phyloP scores from a whole-genome alignment of 768 basidiomycete genomes.

The Lactarius sp. region DNA sequence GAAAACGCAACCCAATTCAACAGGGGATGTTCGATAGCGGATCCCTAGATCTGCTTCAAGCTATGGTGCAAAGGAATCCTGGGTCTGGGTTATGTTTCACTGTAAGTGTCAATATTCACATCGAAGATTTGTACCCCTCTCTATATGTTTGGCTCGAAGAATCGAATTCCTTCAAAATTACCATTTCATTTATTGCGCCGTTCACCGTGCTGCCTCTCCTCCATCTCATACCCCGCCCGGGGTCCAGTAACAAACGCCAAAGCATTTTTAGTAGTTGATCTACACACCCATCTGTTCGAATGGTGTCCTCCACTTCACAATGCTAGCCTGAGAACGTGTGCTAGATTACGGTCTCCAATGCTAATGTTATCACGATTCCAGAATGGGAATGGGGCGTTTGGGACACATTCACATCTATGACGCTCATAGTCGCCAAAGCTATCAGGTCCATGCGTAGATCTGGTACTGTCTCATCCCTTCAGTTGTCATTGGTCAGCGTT shows the following conservation, averaged over 20 bases:
- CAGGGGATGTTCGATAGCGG: constrained; percentile 19
- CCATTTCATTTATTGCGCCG: constrained; percentile 8
- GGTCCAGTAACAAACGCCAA: background rate
- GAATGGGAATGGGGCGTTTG: too few species aligned
- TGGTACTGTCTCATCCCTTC: constrained; percentile 49
- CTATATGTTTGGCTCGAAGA: constrained; percentile 20
- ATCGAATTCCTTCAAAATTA: constrained; percentile 13
- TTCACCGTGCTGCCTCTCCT: constrained; percentile 14
- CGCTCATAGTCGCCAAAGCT: constrained; percentile 45
- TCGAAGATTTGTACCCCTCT: background rate
- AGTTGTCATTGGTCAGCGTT: background rate
- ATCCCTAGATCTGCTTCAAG: constrained; percentile 9
- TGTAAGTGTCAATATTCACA: constrained; percentile 10
- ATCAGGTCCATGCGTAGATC: constrained; percentile 68
- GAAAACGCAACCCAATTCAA: too few species aligned
- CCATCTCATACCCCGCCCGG: constrained; percentile 8
- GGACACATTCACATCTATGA: background rate
- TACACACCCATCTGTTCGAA: too few species aligned
- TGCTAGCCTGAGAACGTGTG: too few species aligned
- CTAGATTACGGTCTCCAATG: too few species aligned
- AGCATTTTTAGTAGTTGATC: background rate
- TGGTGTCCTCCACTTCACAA: too few species aligned
- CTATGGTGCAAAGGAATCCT: constrained; percentile 20
- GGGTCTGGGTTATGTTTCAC: constrained; percentile 22
- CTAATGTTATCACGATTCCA: too few species aligned